These are phyloP conservation scores for Talaromyces islandicus DNA, from an alignment of 2,329 filamentous ascomycete genomes.

Conservation along the genomic window DNA sequence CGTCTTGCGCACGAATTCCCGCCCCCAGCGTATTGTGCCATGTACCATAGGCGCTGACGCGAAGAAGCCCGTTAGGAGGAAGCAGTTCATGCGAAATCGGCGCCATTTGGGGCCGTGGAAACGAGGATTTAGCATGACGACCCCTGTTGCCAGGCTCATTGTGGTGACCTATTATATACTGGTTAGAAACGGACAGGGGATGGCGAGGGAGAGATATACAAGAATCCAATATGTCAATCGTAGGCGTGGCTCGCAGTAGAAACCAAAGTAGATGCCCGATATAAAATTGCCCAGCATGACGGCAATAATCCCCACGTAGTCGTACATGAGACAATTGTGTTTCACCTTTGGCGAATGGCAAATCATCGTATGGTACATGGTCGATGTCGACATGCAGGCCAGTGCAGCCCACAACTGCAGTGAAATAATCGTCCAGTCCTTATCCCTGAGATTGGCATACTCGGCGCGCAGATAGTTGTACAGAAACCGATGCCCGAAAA, in stretches of 20 bases:
- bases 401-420: slow-evolving; percentile 20
- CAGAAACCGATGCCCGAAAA: slow-evolving; percentile 3
- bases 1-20: slow-evolving; percentile 16
- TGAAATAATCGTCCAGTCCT: slow-evolving; percentile 15
- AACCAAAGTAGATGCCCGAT: slow-evolving; percentile 29
- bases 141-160: slow-evolving; percentile 23
- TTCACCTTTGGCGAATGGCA: slow-evolving; percentile 25
- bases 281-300: slow-evolving; percentile 30
- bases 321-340: slow-evolving; percentile 20
- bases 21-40: slow-evolving; percentile 20
- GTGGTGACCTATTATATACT: slow-evolving; percentile 21
- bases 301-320: slow-evolving; percentile 28
- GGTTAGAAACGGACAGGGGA: neutral
- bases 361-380: slow-evolving; percentile 28
- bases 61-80: slow-evolving; percentile 25
- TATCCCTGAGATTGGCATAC: slow-evolving; percentile 2
- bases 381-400: slow-evolving; percentile 28
- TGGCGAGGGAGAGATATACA: slow-evolving; percentile 13
- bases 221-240: slow-evolving; percentile 30
- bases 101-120: slow-evolving; percentile 26
- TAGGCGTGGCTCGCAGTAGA: slow-evolving; percentile 26
- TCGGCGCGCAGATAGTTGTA: slow-evolving; percentile 10
- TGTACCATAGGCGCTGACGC: slow-evolving; percentile 30
- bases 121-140: slow-evolving; percentile 28
- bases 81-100: slow-evolving; percentile 19